Conservation (phyloP, 2,329 filamentous ascomycete species). For the Davidsoniella australis region DNA sequence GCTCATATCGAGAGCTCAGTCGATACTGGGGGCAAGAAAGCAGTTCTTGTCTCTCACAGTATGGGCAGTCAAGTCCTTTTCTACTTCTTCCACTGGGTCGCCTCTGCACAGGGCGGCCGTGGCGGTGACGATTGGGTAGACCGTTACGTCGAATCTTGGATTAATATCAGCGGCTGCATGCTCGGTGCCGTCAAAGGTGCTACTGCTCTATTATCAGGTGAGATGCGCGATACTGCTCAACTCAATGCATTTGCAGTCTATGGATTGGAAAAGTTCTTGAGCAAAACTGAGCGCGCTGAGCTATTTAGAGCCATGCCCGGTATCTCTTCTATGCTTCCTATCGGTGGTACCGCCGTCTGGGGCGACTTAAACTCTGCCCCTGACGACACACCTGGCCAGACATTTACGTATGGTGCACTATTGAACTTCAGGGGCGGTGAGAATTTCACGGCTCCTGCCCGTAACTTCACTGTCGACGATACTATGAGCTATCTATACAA, state of each 20-base stretch:
- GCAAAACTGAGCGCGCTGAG: conserved; percentile 75
- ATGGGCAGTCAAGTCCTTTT: conserved; percentile 96
- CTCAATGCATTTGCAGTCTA: conserved; percentile 94
- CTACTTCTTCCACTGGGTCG: conserved; percentile 68
- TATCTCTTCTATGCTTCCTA: conserved; percentile 88
- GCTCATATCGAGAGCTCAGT: conserved; percentile 75
- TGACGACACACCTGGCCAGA: conserved; percentile 62
- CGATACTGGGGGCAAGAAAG: conserved; percentile 57
- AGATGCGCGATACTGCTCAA: conserved; percentile 97
- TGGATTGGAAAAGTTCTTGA: conserved; percentile 87
- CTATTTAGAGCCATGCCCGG: conserved; percentile 96
- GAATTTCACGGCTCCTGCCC: conserved; percentile 45
- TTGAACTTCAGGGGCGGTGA: conserved; percentile 60
- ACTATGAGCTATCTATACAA: conserved; percentile 63
- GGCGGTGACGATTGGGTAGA: conserved; percentile 86
- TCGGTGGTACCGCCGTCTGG: conserved; percentile 90
- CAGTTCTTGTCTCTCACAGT: conserved; percentile 77
- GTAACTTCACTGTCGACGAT: conserved; percentile 68
- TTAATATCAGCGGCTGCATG: conserved; percentile 98
- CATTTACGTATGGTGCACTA: conserved; percentile 60
- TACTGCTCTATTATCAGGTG: conserved; percentile 78
- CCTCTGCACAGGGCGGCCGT: conserved; percentile 57
- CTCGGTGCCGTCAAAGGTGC: conserved; percentile 83
- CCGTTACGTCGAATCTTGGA: conserved; percentile 78
- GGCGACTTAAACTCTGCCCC: conserved; percentile 76